Base-by-base conservation (phyloP, 371 early-diverging fungal species). In the Mortierella sp. region DNA sequence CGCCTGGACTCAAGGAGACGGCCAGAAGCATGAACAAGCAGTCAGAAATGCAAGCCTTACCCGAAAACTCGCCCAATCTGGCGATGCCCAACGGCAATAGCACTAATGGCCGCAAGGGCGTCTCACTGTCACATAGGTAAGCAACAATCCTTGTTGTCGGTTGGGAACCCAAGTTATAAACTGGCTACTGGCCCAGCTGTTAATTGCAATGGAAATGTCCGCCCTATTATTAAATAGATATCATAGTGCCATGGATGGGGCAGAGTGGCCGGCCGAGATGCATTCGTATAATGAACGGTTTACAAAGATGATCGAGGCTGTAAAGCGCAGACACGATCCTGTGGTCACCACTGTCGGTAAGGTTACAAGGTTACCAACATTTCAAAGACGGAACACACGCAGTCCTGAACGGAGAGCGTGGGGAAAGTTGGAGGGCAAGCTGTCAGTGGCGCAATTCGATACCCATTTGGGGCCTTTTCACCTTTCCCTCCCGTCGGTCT, bases 321-420 rank as follows among this genome's bases (percentile, higher is more conserved):
- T 98, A 56, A 98, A 98, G 80, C 83, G 89, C 63, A 81, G 98
- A 64, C 98, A 98, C 66, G 96, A 97, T 69, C 95, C 97, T 5
- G 96, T 95, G 15, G 95, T 95, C 17, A 92, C 95, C 15, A 94
- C 96, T 12, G 84, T 97, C 67, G 88, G 90, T 87, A 83, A 72
- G 82, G 62, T 24, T 12, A 6, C 1, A 19, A 24, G n/a, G 21
- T 17, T 11, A 14, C 37, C 14, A 34, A 14, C 4, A 34, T 11
- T 4, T 34, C 11, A 4, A 1, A 11, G 7, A 14, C 14, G 37
- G 11, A 11, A 14, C 37, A 34, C 11, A n/a, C n/a, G n/a, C n/a
- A n/a, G n/a, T n/a, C n/a, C n/a, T n/a, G n/a, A n/a, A n/a, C n/a
- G n/a, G 34, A 30, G n/a, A 28, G 23, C 3, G 44, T 26, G 31